These are phyloP conservation scores for Clitocybe nebularis DNA, from an alignment of 1,284 basidiomycete species.

Conservation along the genomic window DNA sequence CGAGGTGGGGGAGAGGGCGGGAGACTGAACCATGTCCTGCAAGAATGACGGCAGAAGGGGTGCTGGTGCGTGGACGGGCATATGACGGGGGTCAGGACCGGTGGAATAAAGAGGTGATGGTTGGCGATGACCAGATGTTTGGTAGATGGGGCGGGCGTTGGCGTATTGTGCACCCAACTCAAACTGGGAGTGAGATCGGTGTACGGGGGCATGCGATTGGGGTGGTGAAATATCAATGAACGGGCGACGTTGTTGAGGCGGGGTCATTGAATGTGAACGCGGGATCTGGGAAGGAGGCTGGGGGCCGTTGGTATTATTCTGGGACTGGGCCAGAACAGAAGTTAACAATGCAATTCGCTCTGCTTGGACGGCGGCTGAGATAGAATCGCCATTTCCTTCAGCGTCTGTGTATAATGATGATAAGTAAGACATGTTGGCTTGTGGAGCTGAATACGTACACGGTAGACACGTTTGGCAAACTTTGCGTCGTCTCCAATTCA, in stretches of 20 bases:
- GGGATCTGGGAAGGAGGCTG: constrained; percentile 24
- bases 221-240: constrained; percentile 31
- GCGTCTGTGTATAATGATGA: constrained; percentile 53
- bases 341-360: constrained; percentile 75
- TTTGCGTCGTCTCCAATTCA: constrained; percentile 83
- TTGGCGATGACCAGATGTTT: constrained; percentile 47
- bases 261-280: constrained; percentile 43
- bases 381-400: constrained; percentile 80
- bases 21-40: constrained; percentile 65
- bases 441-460: constrained; percentile 41
- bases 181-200: constrained; percentile 46
- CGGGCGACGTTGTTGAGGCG: constrained; percentile 35
- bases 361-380: constrained; percentile 75
- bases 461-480: constrained; percentile 88
- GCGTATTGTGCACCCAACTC: constrained; percentile 41
- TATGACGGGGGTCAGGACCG: constrained; percentile 23
- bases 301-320: constrained; percentile 18
- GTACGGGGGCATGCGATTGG: constrained; percentile 30
- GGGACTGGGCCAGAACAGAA: constrained; percentile 58
- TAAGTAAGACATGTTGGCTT: constrained; percentile 9
- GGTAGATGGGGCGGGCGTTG: constrained; percentile 55
- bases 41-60: constrained; percentile 68
- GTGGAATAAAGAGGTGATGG: constrained; percentile 36
- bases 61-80: constrained; percentile 34
- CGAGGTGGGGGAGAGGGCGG: constrained; percentile 57